phyloP scores from a whole-genome alignment of 345 rosid species.

The Reutealis trisperma region DNA sequence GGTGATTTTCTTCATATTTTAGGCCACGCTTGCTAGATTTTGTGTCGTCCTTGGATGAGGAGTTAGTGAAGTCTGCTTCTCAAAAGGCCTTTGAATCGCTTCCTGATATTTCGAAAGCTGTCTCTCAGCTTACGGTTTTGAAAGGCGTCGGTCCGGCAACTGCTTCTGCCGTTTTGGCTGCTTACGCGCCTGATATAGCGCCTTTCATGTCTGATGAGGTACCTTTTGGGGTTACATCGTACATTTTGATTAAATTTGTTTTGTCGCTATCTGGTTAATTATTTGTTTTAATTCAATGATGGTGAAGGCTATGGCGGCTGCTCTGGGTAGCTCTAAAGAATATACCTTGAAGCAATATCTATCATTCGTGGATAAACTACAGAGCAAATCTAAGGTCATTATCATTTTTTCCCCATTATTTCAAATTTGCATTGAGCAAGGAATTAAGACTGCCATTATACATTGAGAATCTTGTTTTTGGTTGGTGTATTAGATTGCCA shows the following conservation, averaged over 20 bases:
- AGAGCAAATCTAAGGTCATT: constrained; percentile 61
- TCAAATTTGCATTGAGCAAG: too few relatives aligned
- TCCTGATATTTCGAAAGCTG: constrained; percentile 70
- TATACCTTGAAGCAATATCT: constrained; percentile 76
- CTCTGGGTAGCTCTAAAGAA: constrained; percentile 68
- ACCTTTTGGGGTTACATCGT: background rate
- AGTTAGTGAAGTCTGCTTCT: constrained; percentile 64
- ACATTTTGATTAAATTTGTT: background rate
- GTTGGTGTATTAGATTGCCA: too few relatives aligned
- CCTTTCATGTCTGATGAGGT: constrained; percentile 97
- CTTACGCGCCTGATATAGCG: constrained; percentile 73
- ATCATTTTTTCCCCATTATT: constrained; percentile 7
- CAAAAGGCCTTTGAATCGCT: constrained; percentile 71
- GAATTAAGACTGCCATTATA: too few relatives aligned
- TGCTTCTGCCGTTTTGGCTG: constrained; percentile 85
- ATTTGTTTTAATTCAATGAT: background rate
- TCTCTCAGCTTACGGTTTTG: constrained; percentile 69
- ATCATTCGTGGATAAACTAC: constrained; percentile 52
- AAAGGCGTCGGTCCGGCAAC: constrained; percentile 96
- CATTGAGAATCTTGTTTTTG: too few relatives aligned
- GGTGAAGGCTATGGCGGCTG: constrained; percentile 72
- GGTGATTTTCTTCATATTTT: constrained; percentile 3
- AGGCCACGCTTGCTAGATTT: constrained; percentile 83
- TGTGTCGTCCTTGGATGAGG: constrained; percentile 70
- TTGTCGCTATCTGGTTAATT: background rate